phyloP scores from a whole-genome alignment of 768 basidiomycete species.

The Boletus edulis region DNA sequence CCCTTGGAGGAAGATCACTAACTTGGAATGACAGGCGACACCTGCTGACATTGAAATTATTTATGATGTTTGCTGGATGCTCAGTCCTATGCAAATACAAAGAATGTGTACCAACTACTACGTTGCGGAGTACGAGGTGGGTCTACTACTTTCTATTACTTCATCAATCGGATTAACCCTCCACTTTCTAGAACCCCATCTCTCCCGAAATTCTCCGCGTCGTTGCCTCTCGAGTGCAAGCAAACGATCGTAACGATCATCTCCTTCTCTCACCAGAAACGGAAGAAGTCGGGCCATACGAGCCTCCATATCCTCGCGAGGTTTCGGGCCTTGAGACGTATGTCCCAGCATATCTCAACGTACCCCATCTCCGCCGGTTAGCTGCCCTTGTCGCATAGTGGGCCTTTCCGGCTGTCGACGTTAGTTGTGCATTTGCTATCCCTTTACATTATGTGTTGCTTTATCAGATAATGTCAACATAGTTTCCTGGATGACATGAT shows the following conservation, averaged over 20 bases:
- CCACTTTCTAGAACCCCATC: conserved; percentile 74
- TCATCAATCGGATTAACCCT: not conserved
- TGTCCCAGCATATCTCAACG: conserved; percentile 87
- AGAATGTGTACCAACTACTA: conserved; percentile 99
- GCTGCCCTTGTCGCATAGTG: conserved; percentile 79
- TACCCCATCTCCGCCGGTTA: conserved; percentile 83
- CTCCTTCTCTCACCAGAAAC: conserved; percentile 93
- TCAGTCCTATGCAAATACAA: conserved; percentile 98
- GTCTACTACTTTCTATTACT: conserved; percentile 15
- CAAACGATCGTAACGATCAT: conserved; percentile 96
- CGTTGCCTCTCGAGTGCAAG: conserved; percentile 92
- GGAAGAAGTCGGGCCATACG: conserved; percentile 95
- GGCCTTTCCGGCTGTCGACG: not conserved
- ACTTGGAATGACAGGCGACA: conserved; percentile 58
- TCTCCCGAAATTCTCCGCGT: conserved; percentile 96
- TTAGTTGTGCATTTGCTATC: conserved; percentile 7
- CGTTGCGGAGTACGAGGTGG: conserved; percentile 96
- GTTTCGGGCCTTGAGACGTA: conserved; percentile 97
- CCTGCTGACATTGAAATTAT: conserved; percentile 97
- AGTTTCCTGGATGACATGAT: conserved; percentile 1
- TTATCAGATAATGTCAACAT: conserved; percentile 16
- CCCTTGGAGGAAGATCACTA: conserved; percentile 4
- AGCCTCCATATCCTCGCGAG: conserved; percentile 90
- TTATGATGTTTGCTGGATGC: conserved; percentile 99
- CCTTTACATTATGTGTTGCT: conserved; percentile 21